Percentiles rank a stretch among this genome's conserved stretches.
phyloP scores from a whole-genome alignment of 306 rosid genomes.

The Arachis stenosperma region DNA sequence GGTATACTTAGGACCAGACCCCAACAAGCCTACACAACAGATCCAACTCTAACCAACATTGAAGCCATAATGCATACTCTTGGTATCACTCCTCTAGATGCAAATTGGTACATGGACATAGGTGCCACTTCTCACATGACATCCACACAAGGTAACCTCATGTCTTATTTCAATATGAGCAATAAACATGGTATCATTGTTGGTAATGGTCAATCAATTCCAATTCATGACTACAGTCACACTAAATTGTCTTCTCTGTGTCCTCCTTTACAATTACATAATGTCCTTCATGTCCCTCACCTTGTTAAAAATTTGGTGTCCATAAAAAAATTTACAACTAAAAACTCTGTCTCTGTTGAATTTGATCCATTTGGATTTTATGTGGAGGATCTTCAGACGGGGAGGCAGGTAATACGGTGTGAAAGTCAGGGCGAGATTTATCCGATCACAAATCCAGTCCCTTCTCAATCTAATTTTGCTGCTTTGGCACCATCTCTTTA shows the following conservation, averaged over 20 bases:
- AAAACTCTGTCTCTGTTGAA: neutral
- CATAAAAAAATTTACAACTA: neutral
- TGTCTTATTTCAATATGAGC: constrained; percentile 14
- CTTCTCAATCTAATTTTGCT: neutral
- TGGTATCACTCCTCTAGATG: too few relatives aligned
- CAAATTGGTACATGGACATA: neutral
- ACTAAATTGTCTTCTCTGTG: neutral
- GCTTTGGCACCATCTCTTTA: neutral
- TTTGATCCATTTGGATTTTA: neutral
- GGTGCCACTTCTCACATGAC: constrained; percentile 4
- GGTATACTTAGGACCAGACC: too few relatives aligned
- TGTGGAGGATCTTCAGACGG: neutral
- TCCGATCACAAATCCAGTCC: neutral
- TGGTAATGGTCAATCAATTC: constrained; percentile 1
- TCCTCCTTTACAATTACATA: neutral
- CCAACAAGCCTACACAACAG: too few relatives aligned
- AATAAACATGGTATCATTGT: constrained; percentile 9
- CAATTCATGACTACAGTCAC: neutral
- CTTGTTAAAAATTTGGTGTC: neutral
- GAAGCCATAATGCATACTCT: too few relatives aligned
- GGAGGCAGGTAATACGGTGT: neutral
- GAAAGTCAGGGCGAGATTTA: neutral
- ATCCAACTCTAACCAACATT: too few relatives aligned
- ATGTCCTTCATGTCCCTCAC: neutral
- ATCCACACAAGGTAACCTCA: neutral